phyloP scores from a whole-genome alignment of 768 basidiomycete genomes.

The Amanita jacksonii region DNA sequence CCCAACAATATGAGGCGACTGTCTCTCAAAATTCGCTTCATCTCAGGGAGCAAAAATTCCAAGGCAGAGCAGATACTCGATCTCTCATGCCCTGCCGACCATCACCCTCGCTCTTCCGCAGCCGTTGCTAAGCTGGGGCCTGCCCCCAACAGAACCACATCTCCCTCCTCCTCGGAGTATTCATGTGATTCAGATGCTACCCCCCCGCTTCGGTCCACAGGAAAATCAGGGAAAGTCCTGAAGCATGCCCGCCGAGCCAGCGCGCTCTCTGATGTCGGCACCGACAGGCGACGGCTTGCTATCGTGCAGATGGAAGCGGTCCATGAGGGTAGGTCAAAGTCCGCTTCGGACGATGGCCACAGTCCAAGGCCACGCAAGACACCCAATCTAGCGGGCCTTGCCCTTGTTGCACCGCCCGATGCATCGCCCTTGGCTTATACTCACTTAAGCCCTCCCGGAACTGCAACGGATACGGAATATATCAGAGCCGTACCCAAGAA shows the following conservation, averaged over 20 bases:
- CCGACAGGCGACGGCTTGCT: conserved; percentile 57
- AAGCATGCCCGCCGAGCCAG: conserved; percentile 34
- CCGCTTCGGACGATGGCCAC: conserved; percentile 9
- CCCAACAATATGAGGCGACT: conserved; percentile 21
- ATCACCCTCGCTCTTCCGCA: conserved; percentile 9
- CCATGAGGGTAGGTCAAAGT: conserved; percentile 19
- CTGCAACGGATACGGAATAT: conserved; percentile 29
- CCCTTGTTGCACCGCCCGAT: conserved; percentile 68
- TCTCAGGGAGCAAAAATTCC: conserved; percentile 16
- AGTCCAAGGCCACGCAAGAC: conserved; percentile 28
- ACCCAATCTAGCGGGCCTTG: conserved; percentile 38
- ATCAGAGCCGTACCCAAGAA: background rate
- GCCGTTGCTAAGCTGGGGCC: conserved; percentile 7
- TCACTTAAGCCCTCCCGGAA: conserved; percentile 41
- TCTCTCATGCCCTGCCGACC: conserved; percentile 13
- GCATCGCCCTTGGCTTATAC: conserved; percentile 45
- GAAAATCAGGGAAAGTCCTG: conserved; percentile 18
- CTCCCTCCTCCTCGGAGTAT: conserved; percentile 42
- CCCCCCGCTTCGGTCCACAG: conserved; percentile 16
- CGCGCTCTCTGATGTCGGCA: conserved; percentile 46
- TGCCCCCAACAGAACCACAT: conserved; percentile 15
- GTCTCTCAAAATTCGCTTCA: conserved; percentile 18
- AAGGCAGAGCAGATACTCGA: conserved; percentile 1
- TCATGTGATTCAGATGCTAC: conserved; percentile 31
- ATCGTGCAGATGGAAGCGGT: conserved; percentile 52